A percentile compares a stretch with the other conserved stretches of the same genome.
Evolutionary conservation across 805 yeast species (phyloP).

Genomic region (Wickerhamomyces tratensis): DNA sequence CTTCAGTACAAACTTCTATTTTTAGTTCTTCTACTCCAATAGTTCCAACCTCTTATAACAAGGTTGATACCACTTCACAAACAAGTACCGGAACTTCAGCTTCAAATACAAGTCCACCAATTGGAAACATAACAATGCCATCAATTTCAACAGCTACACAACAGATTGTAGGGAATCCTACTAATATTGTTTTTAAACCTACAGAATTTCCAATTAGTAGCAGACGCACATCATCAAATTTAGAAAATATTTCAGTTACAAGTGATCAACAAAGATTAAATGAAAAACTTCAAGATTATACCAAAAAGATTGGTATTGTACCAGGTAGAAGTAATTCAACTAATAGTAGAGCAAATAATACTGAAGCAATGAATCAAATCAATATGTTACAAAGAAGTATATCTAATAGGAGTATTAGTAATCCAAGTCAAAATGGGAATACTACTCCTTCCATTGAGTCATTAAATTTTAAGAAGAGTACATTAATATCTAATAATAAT

Average conservation of each 20-base stretch:
- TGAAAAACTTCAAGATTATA: slow-evolving; percentile 3
- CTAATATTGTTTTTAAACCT: no score
- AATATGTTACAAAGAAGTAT: slow-evolving; percentile 4
- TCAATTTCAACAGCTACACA: neutral
- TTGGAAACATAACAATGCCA: neutral
- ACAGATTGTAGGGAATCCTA: no score
- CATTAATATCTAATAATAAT: neutral
- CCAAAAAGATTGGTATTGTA: neutral
- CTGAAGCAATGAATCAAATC: slow-evolving; percentile 7
- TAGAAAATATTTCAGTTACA: slow-evolving; percentile 1
- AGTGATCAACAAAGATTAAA: slow-evolving; percentile 8
- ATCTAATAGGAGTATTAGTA: neutral
- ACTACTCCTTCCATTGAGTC: neutral
- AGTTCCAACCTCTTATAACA: no score
- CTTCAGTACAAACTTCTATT: no score
- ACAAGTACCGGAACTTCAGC: no score
- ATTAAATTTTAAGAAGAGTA: neutral
- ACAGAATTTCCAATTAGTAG: no score
- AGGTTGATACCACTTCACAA: no score
- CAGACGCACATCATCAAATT: slow-evolving; percentile 1
- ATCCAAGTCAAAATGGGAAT: neutral
- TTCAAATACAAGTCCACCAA: no score
- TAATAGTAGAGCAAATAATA: slow-evolving; percentile 1
- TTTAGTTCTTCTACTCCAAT: no score
- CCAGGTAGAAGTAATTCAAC: neutral